Evolutionary conservation across 805 yeast species (phyloP), one percentile per base, ranked within the genome.

Genomic region (Lachancea thermotolerans): DNA sequence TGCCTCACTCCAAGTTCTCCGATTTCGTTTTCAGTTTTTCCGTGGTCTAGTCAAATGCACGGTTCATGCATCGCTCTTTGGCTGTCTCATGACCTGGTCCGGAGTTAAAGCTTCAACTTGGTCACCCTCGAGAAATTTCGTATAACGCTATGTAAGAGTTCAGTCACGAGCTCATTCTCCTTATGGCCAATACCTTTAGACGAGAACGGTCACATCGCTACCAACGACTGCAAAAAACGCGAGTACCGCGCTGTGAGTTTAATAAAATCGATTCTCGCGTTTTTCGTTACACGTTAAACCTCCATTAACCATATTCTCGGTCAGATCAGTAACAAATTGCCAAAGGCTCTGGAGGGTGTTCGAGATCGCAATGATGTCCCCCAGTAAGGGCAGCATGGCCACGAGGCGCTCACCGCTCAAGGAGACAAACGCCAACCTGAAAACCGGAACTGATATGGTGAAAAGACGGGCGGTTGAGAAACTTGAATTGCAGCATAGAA

Each of bases 371-470:
- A 36, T 17, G 34, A n/a, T 38, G 16, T 38, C 18, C 12, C 38
- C 29, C 29, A 30, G 12, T n/a, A 28, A 14, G 32, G 25, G 37
- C 18, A 32, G 29, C 38, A n/a, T 28, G 33, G 32, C 38, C 10
- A 9, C 25, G 12, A 38, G 27, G 38, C 45, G 67, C 35, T 59
- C 66, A 12, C 67, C 67, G 6, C 44, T 63, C 47, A 60, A 59
- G 44, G 66, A 62, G 37, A 62, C 65, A 6, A 60, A 63, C 44
- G 52, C 65, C 5, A 63, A 62, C 44, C 34, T 53, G 37, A 53
- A 49, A 25, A 47, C 37, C 9, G 47, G 48, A 18, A 37, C 37
- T 21, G 42, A 41, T 30, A 32, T 45, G 30, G 46, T 48, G 28
- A 60, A 57, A 51, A 61, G 56, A 46, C 51, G 65, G 40, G 49